Evolutionary conservation across 306 rosid species (phyloP), one percentile per base, ranked within the genome.

Genomic region (Hylodesmum podocarpum): DNA sequence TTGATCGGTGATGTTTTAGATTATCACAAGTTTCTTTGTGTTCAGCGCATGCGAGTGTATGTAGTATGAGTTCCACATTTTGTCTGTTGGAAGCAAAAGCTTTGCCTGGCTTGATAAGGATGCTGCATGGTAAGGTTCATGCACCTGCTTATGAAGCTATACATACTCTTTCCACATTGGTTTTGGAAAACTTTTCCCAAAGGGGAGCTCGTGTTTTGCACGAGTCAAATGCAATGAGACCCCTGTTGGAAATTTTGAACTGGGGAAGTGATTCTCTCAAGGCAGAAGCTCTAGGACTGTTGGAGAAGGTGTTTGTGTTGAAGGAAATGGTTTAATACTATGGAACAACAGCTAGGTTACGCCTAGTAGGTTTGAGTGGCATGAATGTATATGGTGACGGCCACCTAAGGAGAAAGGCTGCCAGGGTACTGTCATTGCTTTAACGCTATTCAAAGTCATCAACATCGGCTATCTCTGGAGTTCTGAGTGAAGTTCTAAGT

Each of bases 141-240:
- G 90, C 86, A 64, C 85, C 90, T 58, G 91, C 96, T 74, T 83
- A 80, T 29, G 91, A 90, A 80, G 96, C 96, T 28, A 83, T 92
- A 47, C 89, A 73, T 34, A 81, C 96, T 31, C 93, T 92, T 54
- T 92, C 93, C 25, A 90, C 96, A 9, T 79, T 90, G 67, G 88
- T 92, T 78, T 67, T 66, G 49, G 93, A 87, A 66, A 73, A 80
- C 24, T 81, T 28, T 79, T 87, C 90, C 33, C 90, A 87, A n/a
- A 85, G 87, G 58, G 96, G 93, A 0, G 62, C 88, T 46, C 78
- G 43, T 34, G 90, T 87, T 15, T 81, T 90, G 89, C 91, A 83
- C 47, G 84, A 82, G 33, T 77, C 80, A 9, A 83, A 68, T 11
- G 93, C 93, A 47, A 92, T 92, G 59, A 78, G 24, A 5, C 91